A percentile compares a stretch with the other conserved stretches of the same genome.
These are phyloP conservation scores for Globisporangium middletonii DNA, from an alignment of 352 stramenopile species.

Conservation along the genomic window DNA sequence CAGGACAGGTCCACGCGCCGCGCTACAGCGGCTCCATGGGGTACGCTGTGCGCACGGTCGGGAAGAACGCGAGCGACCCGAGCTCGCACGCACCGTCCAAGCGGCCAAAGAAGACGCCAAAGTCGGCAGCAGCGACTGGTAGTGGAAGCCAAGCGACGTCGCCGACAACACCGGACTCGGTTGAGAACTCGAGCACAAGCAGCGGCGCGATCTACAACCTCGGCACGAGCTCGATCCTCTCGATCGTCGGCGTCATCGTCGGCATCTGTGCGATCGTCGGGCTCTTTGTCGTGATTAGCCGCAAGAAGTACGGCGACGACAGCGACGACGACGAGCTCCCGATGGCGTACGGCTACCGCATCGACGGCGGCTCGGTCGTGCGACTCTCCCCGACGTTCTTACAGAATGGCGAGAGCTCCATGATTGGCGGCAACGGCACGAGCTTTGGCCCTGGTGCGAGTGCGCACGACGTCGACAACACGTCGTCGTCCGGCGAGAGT, in stretches of 20 bases:
- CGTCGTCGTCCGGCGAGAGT: conserved; percentile 17
- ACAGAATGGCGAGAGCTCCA: conserved; percentile 30
- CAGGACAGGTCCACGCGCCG: conserved; percentile 11
- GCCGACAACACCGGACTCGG: conserved; percentile 15
- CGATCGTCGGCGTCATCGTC: conserved; percentile 63
- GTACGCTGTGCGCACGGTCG: conserved; percentile 6
- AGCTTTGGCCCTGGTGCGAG: not conserved
- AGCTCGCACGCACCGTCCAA: not conserved
- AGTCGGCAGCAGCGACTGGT: not conserved
- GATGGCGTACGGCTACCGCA: conserved; percentile 32
- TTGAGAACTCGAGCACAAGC: conserved; percentile 40
- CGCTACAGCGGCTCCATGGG: conserved; percentile 6
- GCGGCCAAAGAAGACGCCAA: conserved; percentile 5
- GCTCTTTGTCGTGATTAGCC: conserved; percentile 53
- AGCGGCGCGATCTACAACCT: conserved; percentile 48
- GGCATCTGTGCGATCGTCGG: conserved; percentile 48
- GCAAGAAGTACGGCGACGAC: conserved; percentile 53
- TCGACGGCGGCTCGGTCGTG: conserved; percentile 33
- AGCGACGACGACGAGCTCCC: conserved; percentile 38
- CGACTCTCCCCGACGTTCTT: conserved; percentile 54
- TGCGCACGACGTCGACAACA: conserved; percentile 8
- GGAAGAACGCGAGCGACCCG: conserved; percentile 9
- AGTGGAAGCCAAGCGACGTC: conserved; percentile 9
- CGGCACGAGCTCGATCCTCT: conserved; percentile 56
- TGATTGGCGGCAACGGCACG: conserved; percentile 17